These are phyloP conservation scores for Peronospora tabacina DNA, from an alignment of 352 stramenopile genomes.

Conservation along the genomic window DNA sequence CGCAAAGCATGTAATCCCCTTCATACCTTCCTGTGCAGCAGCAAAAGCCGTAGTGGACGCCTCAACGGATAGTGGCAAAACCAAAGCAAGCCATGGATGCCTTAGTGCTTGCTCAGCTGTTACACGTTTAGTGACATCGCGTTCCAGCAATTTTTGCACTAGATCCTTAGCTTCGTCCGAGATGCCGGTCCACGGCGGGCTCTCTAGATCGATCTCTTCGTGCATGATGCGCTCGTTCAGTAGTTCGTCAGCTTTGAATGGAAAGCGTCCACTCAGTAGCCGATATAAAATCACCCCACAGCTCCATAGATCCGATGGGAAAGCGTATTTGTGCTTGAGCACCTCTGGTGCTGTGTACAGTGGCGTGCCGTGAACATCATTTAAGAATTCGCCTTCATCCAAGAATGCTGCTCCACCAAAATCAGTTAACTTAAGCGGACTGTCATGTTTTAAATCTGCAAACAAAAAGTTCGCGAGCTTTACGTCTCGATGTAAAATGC, in stretches of 20 bases:
- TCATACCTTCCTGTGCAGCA: slow-evolving; percentile 22
- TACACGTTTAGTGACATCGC: slow-evolving; percentile 34
- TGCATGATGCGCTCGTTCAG: slow-evolving; percentile 59
- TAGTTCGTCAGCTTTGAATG: slow-evolving; percentile 49
- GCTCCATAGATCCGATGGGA: slow-evolving; percentile 72
- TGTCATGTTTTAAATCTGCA: slow-evolving; percentile 45
- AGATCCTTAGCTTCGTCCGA: slow-evolving; percentile 56
- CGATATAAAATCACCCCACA: slow-evolving; percentile 73
- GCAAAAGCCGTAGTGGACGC: slow-evolving; percentile 19
- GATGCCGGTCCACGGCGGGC: slow-evolving; percentile 40
- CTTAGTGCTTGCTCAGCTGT: slow-evolving; percentile 56
- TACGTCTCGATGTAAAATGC: slow-evolving; percentile 64
- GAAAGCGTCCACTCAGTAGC: slow-evolving; percentile 51
- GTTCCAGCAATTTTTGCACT: slow-evolving; percentile 38
- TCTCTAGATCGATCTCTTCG: slow-evolving; percentile 49
- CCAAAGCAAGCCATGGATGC: slow-evolving; percentile 49
- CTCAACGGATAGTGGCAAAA: slow-evolving; percentile 15
- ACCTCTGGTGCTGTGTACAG: slow-evolving; percentile 73
- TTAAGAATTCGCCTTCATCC: slow-evolving; percentile 29
- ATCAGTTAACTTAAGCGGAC: slow-evolving; percentile 70
- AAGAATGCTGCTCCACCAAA: slow-evolving; percentile 68
- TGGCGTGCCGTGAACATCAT: slow-evolving; percentile 53
- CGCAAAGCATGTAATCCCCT: slow-evolving; percentile 20
- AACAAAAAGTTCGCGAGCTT: slow-evolving; percentile 83
- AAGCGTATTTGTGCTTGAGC: slow-evolving; percentile 49